Evolutionary conservation across 805 yeast species (phyloP), one percentile per base, ranked within the genome.

Genomic region (Candida ficus): DNA sequence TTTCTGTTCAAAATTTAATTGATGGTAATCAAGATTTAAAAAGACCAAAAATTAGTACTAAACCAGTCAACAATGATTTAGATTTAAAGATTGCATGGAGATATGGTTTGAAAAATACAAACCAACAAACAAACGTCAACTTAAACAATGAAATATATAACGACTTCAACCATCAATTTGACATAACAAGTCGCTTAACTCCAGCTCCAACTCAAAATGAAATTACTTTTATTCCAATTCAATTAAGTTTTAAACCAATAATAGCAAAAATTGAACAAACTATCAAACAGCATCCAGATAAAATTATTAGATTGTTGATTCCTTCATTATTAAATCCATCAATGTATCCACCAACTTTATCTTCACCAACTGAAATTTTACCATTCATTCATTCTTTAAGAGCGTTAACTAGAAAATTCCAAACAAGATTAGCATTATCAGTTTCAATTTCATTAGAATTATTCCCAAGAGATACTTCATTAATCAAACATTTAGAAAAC

Each of bases 11-110:
- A 23, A 85, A 85, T 54, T 56, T 83, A 52, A 61, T 76, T 3
- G 75, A 73, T 45, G 56, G 58, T 18, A 40, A 35, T 16, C 38
- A 39, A 18, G 43, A 38, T 20, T 10, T 13, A 19, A 43, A 39
- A 25, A 45, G 35, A 41, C 43, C 37, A 27, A 46, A 14, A 14
- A 28, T 35, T 12, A 28, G 10, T 20, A 9, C 14, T 28, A 28
- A 37, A 21, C 31, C 33, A 38, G 29, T 30, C 32, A 34, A 33
- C 17, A 29, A 36, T 10, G 51, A 50, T 18, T 23, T 63, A 6
- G 86, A 82, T 48, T 66, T 90, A 71, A 85, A 81, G 56, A 90
- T 90, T 50, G 97, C 98, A 1, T 90, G 98, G 98, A 75, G 97
- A 53, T 90, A 90, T 55, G 93, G 91, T 0, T 62, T 68, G 39